These are phyloP conservation scores for Ceratocystis eucalypticola DNA, from an alignment of 2,329 filamentous ascomycete species.

Conservation along the genomic window DNA sequence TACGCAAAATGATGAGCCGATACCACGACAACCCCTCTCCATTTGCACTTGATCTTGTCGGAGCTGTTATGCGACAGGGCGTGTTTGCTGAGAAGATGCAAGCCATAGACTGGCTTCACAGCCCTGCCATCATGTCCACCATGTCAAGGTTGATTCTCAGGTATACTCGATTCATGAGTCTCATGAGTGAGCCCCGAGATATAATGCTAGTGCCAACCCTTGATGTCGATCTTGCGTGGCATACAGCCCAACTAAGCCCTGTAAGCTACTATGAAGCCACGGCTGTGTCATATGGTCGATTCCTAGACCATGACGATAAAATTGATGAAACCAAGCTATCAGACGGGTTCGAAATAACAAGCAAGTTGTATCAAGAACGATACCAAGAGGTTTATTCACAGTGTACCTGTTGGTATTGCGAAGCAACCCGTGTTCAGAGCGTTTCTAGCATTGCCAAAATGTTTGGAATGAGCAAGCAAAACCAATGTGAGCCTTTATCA, in stretches of 20 bases:
- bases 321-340: constrained; percentile 54
- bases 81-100: constrained; percentile 61
- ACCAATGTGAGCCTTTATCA: constrained; percentile 28
- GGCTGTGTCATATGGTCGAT: constrained; percentile 34
- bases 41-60: constrained; percentile 51
- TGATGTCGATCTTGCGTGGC: constrained; percentile 65
- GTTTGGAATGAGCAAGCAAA: constrained; percentile 34
- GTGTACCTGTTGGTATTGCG: constrained; percentile 77
- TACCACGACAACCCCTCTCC: constrained; percentile 56
- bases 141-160: constrained; percentile 52
- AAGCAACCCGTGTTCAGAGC: constrained; percentile 32
- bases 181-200: constrained; percentile 38
- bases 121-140: constrained; percentile 47
- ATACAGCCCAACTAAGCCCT: constrained; percentile 64
- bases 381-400: constrained; percentile 58
- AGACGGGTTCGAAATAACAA: constrained; percentile 57
- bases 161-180: constrained; percentile 48
- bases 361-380: constrained; percentile 50
- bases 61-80: constrained; percentile 52
- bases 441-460: constrained; percentile 33
- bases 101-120: constrained; percentile 62
- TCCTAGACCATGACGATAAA: constrained; percentile 76
- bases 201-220: constrained; percentile 53
- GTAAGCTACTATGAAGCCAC: constrained; percentile 48
- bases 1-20: constrained; percentile 54